These are phyloP conservation scores for Chrysoporthe puriensis DNA, from an alignment of 2,329 filamentous ascomycete species.

Conservation along the genomic window DNA sequence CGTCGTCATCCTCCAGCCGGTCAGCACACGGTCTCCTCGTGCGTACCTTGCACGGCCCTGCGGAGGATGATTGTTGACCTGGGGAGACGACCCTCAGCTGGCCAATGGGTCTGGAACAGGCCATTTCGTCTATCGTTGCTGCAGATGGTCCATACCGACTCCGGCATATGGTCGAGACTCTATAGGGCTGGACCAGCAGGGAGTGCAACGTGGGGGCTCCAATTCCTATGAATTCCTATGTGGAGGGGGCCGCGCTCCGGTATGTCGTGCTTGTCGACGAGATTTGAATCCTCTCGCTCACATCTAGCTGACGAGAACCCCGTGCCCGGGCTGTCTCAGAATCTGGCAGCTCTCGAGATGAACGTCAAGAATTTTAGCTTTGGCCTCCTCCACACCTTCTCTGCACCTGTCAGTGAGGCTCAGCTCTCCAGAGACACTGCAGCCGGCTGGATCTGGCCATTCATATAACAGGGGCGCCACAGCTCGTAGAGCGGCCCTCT, in stretches of 20 bases:
- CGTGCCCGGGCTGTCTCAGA: background rate
- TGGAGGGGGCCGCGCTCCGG: background rate
- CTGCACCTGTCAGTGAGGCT: slow-evolving; percentile 12
- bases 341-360: background rate
- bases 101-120: background rate
- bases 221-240: background rate
- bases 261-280: background rate
- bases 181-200: background rate
- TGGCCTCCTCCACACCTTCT: background rate
- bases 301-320: background rate
- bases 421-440: slow-evolving; percentile 11
- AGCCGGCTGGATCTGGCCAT: slow-evolving; percentile 15
- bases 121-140: background rate
- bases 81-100: background rate
- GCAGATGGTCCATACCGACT: slow-evolving; percentile 5
- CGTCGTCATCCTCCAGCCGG: background rate
- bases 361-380: background rate
- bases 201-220: slow-evolving; percentile 3
- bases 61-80: background rate
- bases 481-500: slow-evolving; percentile 30
- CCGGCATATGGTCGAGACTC: background rate
- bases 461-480: slow-evolving; percentile 27
- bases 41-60: background rate
- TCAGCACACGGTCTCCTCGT: background rate
- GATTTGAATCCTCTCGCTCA: background rate